Conservation (phyloP, 108 stramenopile genomes). For the Asterionellopsis glacialis region DNA sequence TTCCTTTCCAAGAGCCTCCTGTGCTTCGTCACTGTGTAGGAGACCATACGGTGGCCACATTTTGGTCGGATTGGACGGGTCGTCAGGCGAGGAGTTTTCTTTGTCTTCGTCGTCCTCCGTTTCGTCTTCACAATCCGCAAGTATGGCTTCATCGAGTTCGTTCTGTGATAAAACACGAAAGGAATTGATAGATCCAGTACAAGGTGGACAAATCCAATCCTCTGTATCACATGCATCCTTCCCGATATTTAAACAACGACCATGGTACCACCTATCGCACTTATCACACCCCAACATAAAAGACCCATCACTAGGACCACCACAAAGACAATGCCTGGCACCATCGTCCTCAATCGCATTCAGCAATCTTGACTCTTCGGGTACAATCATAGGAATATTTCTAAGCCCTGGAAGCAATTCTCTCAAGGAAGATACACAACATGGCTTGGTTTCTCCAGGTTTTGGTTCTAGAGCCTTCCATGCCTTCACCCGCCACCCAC, state of each 20-base stretch:
- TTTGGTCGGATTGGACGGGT: constrained; percentile 42
- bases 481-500: constrained; percentile 50
- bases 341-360: constrained; percentile 65
- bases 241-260: constrained; percentile 61
- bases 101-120: constrained; percentile 10
- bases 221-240: constrained; percentile 28
- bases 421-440: constrained; percentile 33
- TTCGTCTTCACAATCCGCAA: constrained; percentile 1
- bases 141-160: constrained; percentile 2
- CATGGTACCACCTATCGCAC: constrained; percentile 88
- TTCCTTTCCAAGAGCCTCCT: constrained; percentile 36
- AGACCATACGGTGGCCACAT: constrained; percentile 79
- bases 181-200: constrained; percentile 13
- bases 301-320: constrained; percentile 77
- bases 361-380: constrained; percentile 36
- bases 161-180: neutral
- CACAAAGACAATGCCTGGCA: constrained; percentile 58
- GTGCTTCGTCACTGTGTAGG: constrained; percentile 35
- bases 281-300: constrained; percentile 84
- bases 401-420: constrained; percentile 31
- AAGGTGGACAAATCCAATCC: constrained; percentile 57
- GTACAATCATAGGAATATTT: constrained; percentile 47
- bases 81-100: constrained; percentile 7
- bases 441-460: constrained; percentile 38
- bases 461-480: constrained; percentile 50